phyloP scores from a whole-genome alignment of 257 asterid species.

The Schizonepeta tenuifolia region DNA sequence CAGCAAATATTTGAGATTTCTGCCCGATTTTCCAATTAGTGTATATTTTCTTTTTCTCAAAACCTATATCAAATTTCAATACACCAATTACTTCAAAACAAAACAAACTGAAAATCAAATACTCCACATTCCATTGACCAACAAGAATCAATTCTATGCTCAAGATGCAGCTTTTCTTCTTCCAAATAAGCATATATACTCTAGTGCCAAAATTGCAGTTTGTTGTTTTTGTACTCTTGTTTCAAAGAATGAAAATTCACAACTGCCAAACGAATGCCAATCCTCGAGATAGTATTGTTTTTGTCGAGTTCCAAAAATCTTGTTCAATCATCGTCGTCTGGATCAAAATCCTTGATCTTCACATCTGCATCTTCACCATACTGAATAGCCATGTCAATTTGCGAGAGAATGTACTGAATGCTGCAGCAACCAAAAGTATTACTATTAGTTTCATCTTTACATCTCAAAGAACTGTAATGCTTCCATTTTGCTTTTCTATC shows the following conservation, averaged over 20 bases:
- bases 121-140: too few species aligned
- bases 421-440: conserved; percentile 47
- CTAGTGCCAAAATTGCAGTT: too few species aligned
- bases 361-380: conserved; percentile 95
- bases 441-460: conserved; percentile 18
- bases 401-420: conserved; percentile 76
- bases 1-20: too few species aligned
- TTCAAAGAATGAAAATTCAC: not conserved
- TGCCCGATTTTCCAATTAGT: too few species aligned
- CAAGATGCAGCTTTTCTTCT: too few species aligned
- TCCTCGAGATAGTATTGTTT: not conserved
- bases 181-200: too few species aligned
- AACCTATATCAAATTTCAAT: too few species aligned
- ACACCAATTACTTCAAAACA: too few species aligned
- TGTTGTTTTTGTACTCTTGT: too few species aligned
- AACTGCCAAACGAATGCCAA: conserved; percentile 11
- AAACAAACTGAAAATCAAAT: too few species aligned
- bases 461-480: not conserved
- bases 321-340: conserved; percentile 50
- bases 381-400: conserved; percentile 84
- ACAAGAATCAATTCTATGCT: too few species aligned
- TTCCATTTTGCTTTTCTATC: not conserved
- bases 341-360: conserved; percentile 89
- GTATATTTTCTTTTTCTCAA: too few species aligned
- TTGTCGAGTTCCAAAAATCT: not conserved